Percentiles rank a stretch among this genome's conserved stretches.
These are phyloP conservation scores for Cordyceps pruinosa DNA, from an alignment of 2,329 filamentous ascomycete genomes.

Conservation along the genomic window DNA sequence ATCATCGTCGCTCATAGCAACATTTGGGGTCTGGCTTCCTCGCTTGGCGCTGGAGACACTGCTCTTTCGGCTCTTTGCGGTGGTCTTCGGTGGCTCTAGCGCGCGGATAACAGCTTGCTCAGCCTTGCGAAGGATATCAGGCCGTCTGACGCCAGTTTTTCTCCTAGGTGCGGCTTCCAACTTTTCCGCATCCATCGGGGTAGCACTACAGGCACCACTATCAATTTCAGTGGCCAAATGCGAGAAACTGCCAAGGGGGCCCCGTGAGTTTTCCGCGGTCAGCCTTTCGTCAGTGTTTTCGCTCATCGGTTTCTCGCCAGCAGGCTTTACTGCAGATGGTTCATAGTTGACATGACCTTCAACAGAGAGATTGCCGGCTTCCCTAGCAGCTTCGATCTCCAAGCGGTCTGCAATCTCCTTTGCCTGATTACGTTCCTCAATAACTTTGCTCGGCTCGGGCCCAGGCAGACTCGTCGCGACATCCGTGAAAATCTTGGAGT, in stretches of 20 bases:
- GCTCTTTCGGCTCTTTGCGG: constrained; percentile 40
- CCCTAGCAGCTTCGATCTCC: constrained; percentile 25
- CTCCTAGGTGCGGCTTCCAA: constrained; percentile 34
- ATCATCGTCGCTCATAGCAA: constrained; percentile 28
- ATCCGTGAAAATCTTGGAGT: constrained; percentile 67
- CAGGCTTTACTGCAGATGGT: not conserved
- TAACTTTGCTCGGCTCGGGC: constrained; percentile 38
- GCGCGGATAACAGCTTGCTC: constrained; percentile 50
- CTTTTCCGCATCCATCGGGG: constrained; percentile 34
- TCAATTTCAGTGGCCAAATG: constrained; percentile 37
- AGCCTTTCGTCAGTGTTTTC: not conserved
- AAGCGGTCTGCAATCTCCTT: constrained; percentile 34
- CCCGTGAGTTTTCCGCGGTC: not conserved
- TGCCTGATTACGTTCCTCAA: constrained; percentile 38
- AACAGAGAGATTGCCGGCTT: constrained; percentile 22
- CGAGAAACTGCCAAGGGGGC: constrained; percentile 32
- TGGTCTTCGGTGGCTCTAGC: constrained; percentile 42
- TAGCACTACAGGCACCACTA: constrained; percentile 25
- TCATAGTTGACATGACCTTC: constrained; percentile 15
- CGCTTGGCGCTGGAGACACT: constrained; percentile 46
- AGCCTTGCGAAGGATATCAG: constrained; percentile 55
- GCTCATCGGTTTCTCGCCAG: not conserved
- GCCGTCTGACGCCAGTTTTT: constrained; percentile 42
- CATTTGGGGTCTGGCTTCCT: constrained; percentile 33
- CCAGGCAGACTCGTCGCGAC: constrained; percentile 54